Conservation (phyloP, 192 early-diverging fungal genomes). For the Rhizophagus clarus region DNA sequence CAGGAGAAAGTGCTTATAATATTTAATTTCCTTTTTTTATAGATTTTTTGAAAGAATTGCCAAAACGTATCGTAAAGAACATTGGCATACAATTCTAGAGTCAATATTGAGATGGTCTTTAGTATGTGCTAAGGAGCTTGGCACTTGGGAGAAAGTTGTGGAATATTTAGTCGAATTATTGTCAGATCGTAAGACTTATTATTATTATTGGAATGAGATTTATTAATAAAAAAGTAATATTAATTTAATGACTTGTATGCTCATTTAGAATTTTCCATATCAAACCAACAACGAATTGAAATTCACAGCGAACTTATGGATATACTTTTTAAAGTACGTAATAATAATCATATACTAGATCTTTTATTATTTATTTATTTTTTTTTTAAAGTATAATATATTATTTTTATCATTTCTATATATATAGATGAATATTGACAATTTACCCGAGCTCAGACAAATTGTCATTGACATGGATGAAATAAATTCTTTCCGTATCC, state of each 20-base stretch:
- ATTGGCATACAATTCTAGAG: slow-evolving; percentile 71
- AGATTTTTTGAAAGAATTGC: slow-evolving; percentile 87
- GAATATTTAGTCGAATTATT: slow-evolving; percentile 76
- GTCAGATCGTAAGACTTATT: slow-evolving; percentile 41
- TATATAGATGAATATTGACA: slow-evolving; percentile 3
- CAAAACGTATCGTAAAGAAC: slow-evolving; percentile 88
- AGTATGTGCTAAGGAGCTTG: slow-evolving; percentile 71
- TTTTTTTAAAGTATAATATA: background rate
- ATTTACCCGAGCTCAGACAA: background rate
- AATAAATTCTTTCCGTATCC: slow-evolving; percentile 28
- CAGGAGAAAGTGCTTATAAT: background rate
- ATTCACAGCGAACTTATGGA: slow-evolving; percentile 43
- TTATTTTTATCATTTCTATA: background rate
- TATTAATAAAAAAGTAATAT: background rate
- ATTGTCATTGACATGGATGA: slow-evolving; percentile 28
- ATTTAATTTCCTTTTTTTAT: background rate
- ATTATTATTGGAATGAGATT: background rate
- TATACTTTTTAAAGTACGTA: slow-evolving; percentile 16
- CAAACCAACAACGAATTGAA: slow-evolving; percentile 33
- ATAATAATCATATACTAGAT: background rate
- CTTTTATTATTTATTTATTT: no score
- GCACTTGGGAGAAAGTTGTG: slow-evolving; percentile 58
- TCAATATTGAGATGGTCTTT: slow-evolving; percentile 67
- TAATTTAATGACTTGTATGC: background rate
- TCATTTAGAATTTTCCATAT: slow-evolving; percentile 32